Conservation (phyloP, 2,329 filamentous ascomycete species). For the Fusarium praegraminearum region DNA sequence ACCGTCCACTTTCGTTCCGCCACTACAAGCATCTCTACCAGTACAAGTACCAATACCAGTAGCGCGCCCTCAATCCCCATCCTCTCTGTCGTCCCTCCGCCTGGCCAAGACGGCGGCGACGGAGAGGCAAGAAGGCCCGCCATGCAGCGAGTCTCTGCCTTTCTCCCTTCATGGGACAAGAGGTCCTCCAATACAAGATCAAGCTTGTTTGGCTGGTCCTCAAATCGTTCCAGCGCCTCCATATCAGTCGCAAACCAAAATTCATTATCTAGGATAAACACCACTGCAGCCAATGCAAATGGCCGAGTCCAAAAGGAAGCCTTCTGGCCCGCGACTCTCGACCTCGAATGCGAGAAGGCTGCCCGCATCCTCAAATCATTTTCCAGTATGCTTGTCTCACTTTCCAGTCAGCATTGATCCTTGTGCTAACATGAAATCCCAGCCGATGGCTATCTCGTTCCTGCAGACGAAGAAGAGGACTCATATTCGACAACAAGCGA, state of each 20-base stretch:
- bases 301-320: constrained; percentile 66
- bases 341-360: constrained; percentile 92
- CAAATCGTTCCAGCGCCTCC: constrained; percentile 60
- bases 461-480: constrained; percentile 55
- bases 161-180: constrained; percentile 61
- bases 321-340: constrained; percentile 87
- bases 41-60: constrained; percentile 36
- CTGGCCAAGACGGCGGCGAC: constrained; percentile 51
- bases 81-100: constrained; percentile 52
- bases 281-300: constrained; percentile 50
- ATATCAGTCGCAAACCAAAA: constrained; percentile 38
- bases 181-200: constrained; percentile 52
- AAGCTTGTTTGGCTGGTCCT: constrained; percentile 59
- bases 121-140: constrained; percentile 52
- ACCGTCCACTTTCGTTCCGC: constrained; percentile 34
- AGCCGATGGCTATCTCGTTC: constrained; percentile 69
- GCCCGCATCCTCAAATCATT: constrained; percentile 91
- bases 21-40: constrained; percentile 29
- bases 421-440: constrained; percentile 37
- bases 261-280: constrained; percentile 52
- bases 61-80: constrained; percentile 51
- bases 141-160: constrained; percentile 60
- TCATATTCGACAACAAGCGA: constrained; percentile 48
- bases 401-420: constrained; percentile 8
- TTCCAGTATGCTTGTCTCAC: constrained; percentile 70